Evolutionary conservation across 1,284 basidiomycete genomes (phyloP), one percentile per base, ranked within the genome.

Genomic region (Ganoderma resinaceum): DNA sequence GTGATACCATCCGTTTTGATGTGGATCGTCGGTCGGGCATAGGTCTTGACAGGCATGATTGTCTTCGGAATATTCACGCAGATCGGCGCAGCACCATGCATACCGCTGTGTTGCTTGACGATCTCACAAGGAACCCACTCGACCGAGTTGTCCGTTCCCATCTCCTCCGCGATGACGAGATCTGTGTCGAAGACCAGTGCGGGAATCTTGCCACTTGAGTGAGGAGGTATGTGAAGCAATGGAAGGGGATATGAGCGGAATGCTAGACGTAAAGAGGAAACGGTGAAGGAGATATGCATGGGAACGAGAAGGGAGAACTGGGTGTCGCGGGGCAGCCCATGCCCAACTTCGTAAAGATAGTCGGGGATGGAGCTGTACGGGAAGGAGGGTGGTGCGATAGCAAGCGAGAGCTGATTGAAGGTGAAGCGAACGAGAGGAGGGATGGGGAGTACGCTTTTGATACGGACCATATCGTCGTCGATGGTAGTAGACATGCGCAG

Each of bases 31-130:
- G 96, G 93, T 55, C 88, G 86, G 3, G 95, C 95, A 77, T 97
- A 99, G 29, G 91, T 94, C 81, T 99, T 99, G 75, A 97, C 92
- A 0, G 97, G 94, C 94, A 97, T 97, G 67, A 96, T 92, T 0
- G 96, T 96, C 79, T 97, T 98, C 0, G 96, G 95, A 38, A 98
- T 86, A 46, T 84, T 78, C 29, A 98, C 82, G 6, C 83, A 82
- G 63, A 97, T 87, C 11, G 88, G 84, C 3, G 82, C 78, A 26
- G 88, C 85, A 23, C 88, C 88, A 16, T 82, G 78, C 37, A 86
- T 78, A 49, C 89, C 88, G 37, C 86, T 84, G 61, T 87, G 81
- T 2, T 80, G 78, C 26, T 86, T 84, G 52, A 93, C 82, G 64
- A 97, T 83, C 7, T 85, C 82, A 72, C 91, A 92, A 6, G 89